Percentiles rank a stretch among this genome's conserved stretches.
These are phyloP conservation scores for Favolaschia claudopus DNA, from an alignment of 768 basidiomycete species.

Conservation along the genomic window DNA sequence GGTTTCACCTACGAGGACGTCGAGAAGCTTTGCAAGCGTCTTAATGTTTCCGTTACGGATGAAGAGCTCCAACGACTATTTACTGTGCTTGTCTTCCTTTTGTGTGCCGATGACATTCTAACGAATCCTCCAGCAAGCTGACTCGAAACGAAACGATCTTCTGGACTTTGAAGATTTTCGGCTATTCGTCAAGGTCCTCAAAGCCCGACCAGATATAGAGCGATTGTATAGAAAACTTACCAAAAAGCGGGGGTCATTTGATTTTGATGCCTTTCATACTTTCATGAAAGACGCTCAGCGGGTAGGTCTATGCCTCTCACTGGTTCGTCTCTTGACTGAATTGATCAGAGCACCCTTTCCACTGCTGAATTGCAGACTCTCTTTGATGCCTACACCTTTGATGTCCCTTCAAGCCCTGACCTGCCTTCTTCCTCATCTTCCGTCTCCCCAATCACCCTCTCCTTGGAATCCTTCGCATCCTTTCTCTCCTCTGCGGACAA, in stretches of 20 bases:
- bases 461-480: conserved; percentile 71
- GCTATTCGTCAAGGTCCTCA: conserved; percentile 81
- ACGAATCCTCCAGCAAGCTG: conserved; percentile 60
- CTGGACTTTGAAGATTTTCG: conserved; percentile 86
- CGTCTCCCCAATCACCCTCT: conserved; percentile 40
- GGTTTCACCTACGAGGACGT: conserved; percentile 68
- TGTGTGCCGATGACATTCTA: not conserved
- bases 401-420: conserved; percentile 26
- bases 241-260: conserved; percentile 44
- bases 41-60: conserved; percentile 68
- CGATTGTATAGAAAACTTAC: conserved; percentile 57
- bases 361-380: conserved; percentile 41
- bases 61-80: conserved; percentile 66
- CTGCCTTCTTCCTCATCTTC: conserved; percentile 5
- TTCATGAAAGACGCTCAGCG: conserved; percentile 56
- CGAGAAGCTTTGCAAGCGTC: conserved; percentile 70
- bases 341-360: conserved; percentile 43
- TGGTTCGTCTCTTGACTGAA: not conserved
- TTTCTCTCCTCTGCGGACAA: conserved; percentile 89
- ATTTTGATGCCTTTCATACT: conserved; percentile 50
- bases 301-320: conserved; percentile 32
- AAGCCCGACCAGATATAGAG: conserved; percentile 85
- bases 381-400: conserved; percentile 44
- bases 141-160: conserved; percentile 58
- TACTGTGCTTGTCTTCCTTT: conserved; percentile 47